Evolutionary conservation across 2,329 filamentous ascomycete genomes (phyloP), one percentile per base, ranked within the genome.

Genomic region (Waltergamsia citrina): DNA sequence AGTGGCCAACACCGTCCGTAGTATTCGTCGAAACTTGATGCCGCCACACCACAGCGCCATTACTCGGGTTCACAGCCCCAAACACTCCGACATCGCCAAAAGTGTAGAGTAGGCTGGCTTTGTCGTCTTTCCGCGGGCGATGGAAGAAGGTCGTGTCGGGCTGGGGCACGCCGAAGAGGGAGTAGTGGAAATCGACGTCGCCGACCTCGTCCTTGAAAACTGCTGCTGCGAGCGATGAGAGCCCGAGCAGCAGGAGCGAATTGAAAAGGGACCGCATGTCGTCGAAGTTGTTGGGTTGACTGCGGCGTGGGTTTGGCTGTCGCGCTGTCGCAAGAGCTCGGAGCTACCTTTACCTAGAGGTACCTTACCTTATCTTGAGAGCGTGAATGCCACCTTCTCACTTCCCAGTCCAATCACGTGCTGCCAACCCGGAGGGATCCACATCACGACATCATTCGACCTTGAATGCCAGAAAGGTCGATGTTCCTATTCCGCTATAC

Each of bases 61-160:
- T 88, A 52, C 79, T 82, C 2, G 92, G 92, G 48, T 95, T 93
- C 30, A 96, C 71, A 2, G 90, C 90, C 32, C 85, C 92, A 14
- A 98, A 60, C 3, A 95, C 74, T 24, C 79, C 77, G 32, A 87
- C 71, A 38, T 95, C 85, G 43, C 85, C 93, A 29, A 96, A 65
- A 0, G 92, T 93, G 57, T 95, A 98, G 34, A 98, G 71, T 24
- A 98, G 70, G 35, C 85, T 90, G 23, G 88, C 88, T 57, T 85
- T 86, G 41, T 90, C 88, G 45, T 80, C 75, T 41, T 75, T 71
- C 49, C 82, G 73, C 25, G 92, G 90, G 46, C 80, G 81, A 62
- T 95, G 86, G 74, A 96, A 96, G 71, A 96, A 93, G 46, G 90
- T 95, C 40, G 85, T 84, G 42, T 85, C 76, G 54, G 75, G 67